Evolutionary conservation across 495 filamentous ascomycete species (phyloP).

Genomic region (Neurospora pannonica): DNA sequence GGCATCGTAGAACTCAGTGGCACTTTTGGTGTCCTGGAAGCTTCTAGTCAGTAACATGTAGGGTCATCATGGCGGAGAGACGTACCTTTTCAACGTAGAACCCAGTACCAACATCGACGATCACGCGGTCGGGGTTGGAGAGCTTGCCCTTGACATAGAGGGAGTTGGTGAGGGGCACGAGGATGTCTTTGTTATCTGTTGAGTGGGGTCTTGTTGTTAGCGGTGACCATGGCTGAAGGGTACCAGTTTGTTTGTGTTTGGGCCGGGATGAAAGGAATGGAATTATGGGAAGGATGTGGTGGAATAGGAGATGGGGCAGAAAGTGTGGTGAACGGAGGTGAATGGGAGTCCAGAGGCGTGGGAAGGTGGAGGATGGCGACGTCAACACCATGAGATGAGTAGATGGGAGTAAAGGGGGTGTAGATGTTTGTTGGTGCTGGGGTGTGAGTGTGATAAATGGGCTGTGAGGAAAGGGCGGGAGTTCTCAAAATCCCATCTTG

Average conservation of each 20-base stretch:
- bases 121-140: slow-evolving; percentile 65
- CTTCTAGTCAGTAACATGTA: slow-evolving; percentile 2
- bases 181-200: slow-evolving; percentile 50
- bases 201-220: not conserved
- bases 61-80: not conserved
- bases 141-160: slow-evolving; percentile 85
- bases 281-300: not conserved
- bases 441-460: not conserved
- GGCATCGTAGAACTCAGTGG: slow-evolving; percentile 70
- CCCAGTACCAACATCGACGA: slow-evolving; percentile 93
- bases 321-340: not conserved
- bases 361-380: not conserved
- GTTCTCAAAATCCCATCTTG: not conserved
- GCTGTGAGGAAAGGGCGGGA: not conserved
- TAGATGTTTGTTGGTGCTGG: not conserved
- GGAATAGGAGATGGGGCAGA: not conserved
- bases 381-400: not conserved
- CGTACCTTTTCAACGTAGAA: slow-evolving; percentile 91
- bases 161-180: slow-evolving; percentile 86
- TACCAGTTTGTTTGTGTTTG: not conserved
- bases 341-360: not conserved
- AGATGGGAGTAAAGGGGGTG: not conserved
- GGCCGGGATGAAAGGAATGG: not conserved
- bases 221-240: not conserved
- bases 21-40: slow-evolving; percentile 55